Conservation (phyloP, 2,329 filamentous ascomycete species). For the Aspergillus sp. region DNA sequence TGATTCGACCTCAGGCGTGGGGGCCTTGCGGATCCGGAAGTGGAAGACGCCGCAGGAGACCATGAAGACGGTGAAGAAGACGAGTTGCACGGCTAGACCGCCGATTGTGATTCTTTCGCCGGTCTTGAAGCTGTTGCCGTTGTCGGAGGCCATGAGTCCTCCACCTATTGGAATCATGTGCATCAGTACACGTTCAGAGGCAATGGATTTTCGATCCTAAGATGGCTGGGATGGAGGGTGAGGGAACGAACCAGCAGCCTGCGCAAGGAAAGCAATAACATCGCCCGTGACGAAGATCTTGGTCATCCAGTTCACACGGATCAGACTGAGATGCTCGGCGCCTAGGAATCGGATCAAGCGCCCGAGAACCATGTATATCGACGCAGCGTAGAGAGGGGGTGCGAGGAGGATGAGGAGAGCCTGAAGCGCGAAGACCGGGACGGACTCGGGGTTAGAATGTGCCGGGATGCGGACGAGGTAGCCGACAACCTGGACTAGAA, state of each 20-base stretch:
- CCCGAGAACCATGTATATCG: conserved; percentile 34
- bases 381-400: conserved; percentile 47
- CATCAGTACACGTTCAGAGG: not conserved
- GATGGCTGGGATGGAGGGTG: not conserved
- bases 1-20: conserved; percentile 23
- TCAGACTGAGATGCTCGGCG: not conserved
- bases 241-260: conserved; percentile 29
- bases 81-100: conserved; percentile 1
- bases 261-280: conserved; percentile 37
- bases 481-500: conserved; percentile 50
- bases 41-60: conserved; percentile 57
- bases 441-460: conserved; percentile 13
- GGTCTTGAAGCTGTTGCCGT: not conserved
- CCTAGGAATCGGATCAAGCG: not conserved
- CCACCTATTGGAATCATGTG: not conserved
- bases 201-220: not conserved
- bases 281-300: conserved; percentile 40
- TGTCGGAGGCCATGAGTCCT: not conserved
- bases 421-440: conserved; percentile 39
- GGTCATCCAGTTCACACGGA: conserved; percentile 7
- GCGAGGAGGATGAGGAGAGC: conserved; percentile 42
- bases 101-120: conserved; percentile 4
- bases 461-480: conserved; percentile 30
- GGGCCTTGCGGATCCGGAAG: conserved; percentile 40
- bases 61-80: conserved; percentile 52